Conservation (phyloP, 2,329 filamentous ascomycete genomes). For the Aspergillus latus region DNA sequence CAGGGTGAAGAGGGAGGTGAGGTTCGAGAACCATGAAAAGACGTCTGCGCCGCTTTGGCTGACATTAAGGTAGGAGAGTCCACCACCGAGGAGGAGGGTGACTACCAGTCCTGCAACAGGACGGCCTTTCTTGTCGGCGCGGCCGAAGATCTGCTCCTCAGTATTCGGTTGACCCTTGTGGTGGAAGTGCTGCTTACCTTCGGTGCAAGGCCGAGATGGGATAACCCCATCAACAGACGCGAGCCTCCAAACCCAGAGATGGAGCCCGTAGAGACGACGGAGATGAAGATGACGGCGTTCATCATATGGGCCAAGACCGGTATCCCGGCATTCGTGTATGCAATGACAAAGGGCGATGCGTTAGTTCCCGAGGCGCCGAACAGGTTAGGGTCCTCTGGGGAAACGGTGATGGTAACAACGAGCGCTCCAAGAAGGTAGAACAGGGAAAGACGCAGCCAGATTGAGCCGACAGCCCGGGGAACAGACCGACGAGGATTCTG, state of each 20-base stretch:
- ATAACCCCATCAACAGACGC: conserved; percentile 45
- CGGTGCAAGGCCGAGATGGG: conserved; percentile 46
- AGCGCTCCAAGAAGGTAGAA: conserved; percentile 50
- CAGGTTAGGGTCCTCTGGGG: conserved; percentile 40
- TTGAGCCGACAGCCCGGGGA: conserved; percentile 46
- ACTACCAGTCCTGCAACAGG: conserved; percentile 56
- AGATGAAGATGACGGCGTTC: conserved; percentile 51
- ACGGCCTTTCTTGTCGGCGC: conserved; percentile 37
- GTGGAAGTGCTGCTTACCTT: conserved; percentile 20
- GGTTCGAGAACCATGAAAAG: conserved; percentile 50
- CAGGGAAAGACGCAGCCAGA: conserved; percentile 48
- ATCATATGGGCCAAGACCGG: conserved; percentile 47
- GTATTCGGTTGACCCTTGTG: neutral
- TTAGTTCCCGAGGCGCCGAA: conserved; percentile 45
- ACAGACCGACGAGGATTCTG: conserved; percentile 45
- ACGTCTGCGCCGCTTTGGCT: conserved; percentile 42
- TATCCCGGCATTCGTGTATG: conserved; percentile 44
- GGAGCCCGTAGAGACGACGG: conserved; percentile 47
- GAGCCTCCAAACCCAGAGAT: conserved; percentile 47
- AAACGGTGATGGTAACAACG: conserved; percentile 47
- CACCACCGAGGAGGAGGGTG: conserved; percentile 67
- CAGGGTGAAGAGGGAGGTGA: conserved; percentile 48
- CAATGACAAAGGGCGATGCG: conserved; percentile 47
- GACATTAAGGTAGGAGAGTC: conserved; percentile 47
- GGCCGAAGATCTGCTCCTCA: conserved; percentile 24